Evolutionary conservation across 306 rosid species (phyloP).

Genomic region (Rosa chinensis): DNA sequence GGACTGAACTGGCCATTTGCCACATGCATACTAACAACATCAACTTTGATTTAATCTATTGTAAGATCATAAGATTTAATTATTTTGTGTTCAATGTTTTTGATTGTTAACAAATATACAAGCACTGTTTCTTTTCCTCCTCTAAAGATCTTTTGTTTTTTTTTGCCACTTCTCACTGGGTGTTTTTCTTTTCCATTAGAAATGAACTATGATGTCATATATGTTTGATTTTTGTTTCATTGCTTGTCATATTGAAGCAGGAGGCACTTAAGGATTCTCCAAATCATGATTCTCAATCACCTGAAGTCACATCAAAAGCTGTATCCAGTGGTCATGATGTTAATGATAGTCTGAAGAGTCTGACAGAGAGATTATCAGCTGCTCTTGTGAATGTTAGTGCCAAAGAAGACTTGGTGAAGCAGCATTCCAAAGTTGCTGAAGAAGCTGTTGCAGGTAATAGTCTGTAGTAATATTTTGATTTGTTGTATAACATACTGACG

Average conservation of each 20-base stretch:
- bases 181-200: not conserved
- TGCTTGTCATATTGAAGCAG: slow-evolving; percentile 40
- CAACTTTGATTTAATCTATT: not conserved
- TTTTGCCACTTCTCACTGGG: not conserved
- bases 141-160: not conserved
- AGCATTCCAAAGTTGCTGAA: slow-evolving; percentile 97
- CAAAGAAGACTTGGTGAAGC: slow-evolving; percentile 93
- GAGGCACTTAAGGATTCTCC: slow-evolving; percentile 67
- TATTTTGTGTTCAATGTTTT: not conserved
- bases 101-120: not conserved
- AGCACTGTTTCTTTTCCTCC: not conserved
- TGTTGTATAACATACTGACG: not conserved
- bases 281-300: slow-evolving; percentile 52
- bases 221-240: slow-evolving; percentile 18
- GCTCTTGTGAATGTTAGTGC: slow-evolving; percentile 81
- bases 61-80: not conserved
- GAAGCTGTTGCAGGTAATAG: slow-evolving; percentile 94
- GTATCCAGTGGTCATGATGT: slow-evolving; percentile 33
- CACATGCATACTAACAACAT: not conserved
- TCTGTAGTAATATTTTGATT: not conserved
- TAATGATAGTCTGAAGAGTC: slow-evolving; percentile 47
- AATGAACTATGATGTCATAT: slow-evolving; percentile 8
- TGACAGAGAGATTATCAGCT: slow-evolving; percentile 71
- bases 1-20: not conserved
- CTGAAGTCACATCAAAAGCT: slow-evolving; percentile 64